These are phyloP conservation scores for Neurospora sublineolata DNA, from an alignment of 495 filamentous ascomycete genomes.

Conservation along the genomic window DNA sequence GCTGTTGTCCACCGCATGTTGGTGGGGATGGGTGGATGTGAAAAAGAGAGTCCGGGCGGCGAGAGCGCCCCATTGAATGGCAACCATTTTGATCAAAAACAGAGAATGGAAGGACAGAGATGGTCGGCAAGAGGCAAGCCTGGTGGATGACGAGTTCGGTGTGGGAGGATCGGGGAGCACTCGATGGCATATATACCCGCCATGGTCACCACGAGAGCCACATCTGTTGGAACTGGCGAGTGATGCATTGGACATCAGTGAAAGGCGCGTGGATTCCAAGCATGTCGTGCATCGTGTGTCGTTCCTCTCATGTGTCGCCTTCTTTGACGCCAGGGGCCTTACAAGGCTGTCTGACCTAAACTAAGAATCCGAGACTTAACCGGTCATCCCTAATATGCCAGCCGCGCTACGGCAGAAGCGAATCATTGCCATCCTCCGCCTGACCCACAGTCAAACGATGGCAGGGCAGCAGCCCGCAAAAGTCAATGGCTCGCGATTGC, in stretches of 20 bases:
- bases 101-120: neutral
- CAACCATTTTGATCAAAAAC: conserved; percentile 14
- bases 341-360: conserved; percentile 1
- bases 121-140: neutral
- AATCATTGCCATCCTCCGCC: neutral
- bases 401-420: neutral
- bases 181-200: neutral
- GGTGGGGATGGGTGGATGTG: conserved; percentile 18
- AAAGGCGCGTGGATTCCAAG: neutral
- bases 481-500: neutral
- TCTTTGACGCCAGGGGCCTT: conserved; percentile 1
- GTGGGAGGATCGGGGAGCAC: neutral
- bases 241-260: neutral
- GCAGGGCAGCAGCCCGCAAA: neutral
- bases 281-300: neutral
- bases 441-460: neutral
- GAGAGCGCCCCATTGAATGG: conserved; percentile 22
- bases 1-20: conserved; percentile 2
- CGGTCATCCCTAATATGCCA: neutral
- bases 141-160: neutral
- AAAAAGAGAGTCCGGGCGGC: conserved; percentile 28
- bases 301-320: neutral
- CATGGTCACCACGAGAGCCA: neutral
- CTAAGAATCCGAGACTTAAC: neutral
- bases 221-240: neutral